These are phyloP conservation scores for Suhomyces xylopsoci DNA, from an alignment of 805 yeast genomes.

Conservation along the genomic window DNA sequence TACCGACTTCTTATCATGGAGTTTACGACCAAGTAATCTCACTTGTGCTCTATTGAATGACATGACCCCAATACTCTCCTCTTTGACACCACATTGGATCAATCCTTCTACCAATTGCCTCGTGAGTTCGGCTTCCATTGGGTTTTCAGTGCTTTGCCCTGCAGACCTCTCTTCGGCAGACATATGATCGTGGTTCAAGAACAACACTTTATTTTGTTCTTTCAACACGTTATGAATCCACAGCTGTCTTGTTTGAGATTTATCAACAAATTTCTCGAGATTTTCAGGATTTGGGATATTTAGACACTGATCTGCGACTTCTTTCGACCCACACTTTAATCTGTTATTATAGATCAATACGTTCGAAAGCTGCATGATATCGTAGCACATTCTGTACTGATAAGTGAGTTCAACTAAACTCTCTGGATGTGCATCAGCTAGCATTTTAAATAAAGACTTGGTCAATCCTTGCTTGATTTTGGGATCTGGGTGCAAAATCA, in stretches of 20 bases:
- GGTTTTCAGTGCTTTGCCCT: slow-evolving; percentile 72
- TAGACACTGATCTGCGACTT: slow-evolving; percentile 59
- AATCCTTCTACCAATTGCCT: slow-evolving; percentile 60
- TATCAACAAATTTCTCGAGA: background rate
- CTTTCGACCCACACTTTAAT: slow-evolving; percentile 68
- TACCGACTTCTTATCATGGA: slow-evolving; percentile 39
- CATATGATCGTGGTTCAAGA: slow-evolving; percentile 72
- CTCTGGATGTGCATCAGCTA: slow-evolving; percentile 71
- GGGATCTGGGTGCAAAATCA: slow-evolving; percentile 58
- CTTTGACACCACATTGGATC: slow-evolving; percentile 55
- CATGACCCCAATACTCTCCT: slow-evolving; percentile 74
- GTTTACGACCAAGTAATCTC: slow-evolving; percentile 30
- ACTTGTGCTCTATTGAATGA: slow-evolving; percentile 82
- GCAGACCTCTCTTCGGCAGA: slow-evolving; percentile 53
- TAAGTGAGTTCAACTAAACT: slow-evolving; percentile 72
- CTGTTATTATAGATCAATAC: slow-evolving; percentile 71
- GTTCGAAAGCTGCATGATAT: slow-evolving; percentile 81
- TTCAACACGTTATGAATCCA: slow-evolving; percentile 64
- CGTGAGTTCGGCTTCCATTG: slow-evolving; percentile 65
- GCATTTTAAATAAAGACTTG: slow-evolving; percentile 67
- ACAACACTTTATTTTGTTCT: slow-evolving; percentile 60
- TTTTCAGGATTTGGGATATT: slow-evolving; percentile 40
- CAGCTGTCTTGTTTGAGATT: slow-evolving; percentile 1
- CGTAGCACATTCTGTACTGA: slow-evolving; percentile 92
- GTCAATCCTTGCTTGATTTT: slow-evolving; percentile 68